Base-by-base conservation (phyloP, 2,329 filamentous ascomycete genomes). In the Acrocalymma vagum region DNA sequence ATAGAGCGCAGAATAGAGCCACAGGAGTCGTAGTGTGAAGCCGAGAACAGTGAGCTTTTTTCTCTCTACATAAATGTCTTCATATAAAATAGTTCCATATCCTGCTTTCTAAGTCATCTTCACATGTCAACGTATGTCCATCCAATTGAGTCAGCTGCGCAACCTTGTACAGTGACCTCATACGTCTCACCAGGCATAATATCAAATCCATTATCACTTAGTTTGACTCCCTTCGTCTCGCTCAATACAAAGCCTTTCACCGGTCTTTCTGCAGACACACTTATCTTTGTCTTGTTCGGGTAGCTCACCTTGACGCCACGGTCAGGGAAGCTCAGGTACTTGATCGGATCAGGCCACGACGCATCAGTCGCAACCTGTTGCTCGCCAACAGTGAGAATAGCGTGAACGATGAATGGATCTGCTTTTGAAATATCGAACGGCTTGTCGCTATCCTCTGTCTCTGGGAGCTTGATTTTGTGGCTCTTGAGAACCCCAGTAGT, bases 141-240 rank as follows among this genome's bases (percentile, higher is more conserved):
- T 9, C 34, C 30, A 17, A 63, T 21, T 10, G 43, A 35, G 5
- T 42, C 38, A 9, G 44, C 38, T 2, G 17, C 13, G 7, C 37
- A 33, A 2, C 48, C 51, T 9, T 38, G 29, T 13, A 63, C 43
- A 1, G n/a, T 5, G 8, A 66, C 48, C 3, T 47, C 29, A 14
- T 49, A 53, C 14, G 4, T 38, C 21, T 54, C 45, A 4, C 52
- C 58, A 1, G 63, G 57, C 20, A 63, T 39, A 0, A 62, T 2
- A 34, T 64, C 60, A 25, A 66, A 61, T 2, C 59, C 60, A 26
- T 66, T 65, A 10, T 65, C 58, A 27, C 51, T 58, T 8, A 65
- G 21, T 11, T 23, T 48, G 6, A 54, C 29, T 3, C 51, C 54
- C 9, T 48, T 18, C 13, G 27, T 52, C 32, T 64, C 62, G 2